Conservation (phyloP, 208 protist genomes). For the Novymonas esmeraldas region DNA sequence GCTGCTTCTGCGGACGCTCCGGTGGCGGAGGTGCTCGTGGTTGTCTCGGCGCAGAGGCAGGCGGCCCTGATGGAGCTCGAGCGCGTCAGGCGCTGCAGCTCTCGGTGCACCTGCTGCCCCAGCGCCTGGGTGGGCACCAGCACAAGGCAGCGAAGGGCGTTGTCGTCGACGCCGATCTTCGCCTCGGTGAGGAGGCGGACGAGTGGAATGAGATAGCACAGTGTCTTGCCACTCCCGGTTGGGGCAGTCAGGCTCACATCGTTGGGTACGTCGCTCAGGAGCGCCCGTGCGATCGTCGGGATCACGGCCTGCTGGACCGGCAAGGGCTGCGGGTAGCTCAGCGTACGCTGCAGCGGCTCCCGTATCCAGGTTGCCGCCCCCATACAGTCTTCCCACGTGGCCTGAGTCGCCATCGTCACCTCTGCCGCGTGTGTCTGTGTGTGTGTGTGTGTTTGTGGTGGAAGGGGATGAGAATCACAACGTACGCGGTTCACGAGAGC, state of each 20-base stretch:
- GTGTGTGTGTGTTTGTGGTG: neutral
- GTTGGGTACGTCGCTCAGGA: constrained; percentile 79
- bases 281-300: constrained; percentile 60
- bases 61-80: constrained; percentile 66
- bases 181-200: constrained; percentile 62
- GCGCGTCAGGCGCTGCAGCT: constrained; percentile 63
- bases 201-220: constrained; percentile 88
- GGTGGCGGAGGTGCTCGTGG: neutral
- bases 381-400: constrained; percentile 27
- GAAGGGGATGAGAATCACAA: neutral
- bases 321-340: constrained; percentile 74
- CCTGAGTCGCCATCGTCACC: constrained; percentile 1
- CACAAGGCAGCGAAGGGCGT: constrained; percentile 74
- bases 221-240: constrained; percentile 90
- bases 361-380: constrained; percentile 55
- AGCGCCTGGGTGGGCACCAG: constrained; percentile 84
- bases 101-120: constrained; percentile 78
- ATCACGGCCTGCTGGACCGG: constrained; percentile 83
- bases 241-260: constrained; percentile 91
- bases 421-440: neutral
- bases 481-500: too few species aligned
- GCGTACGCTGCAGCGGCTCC: constrained; percentile 44
- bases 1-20: neutral
- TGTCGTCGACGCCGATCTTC: constrained; percentile 61
- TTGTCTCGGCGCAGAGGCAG: constrained; percentile 56